These are phyloP conservation scores for Chaetoceros tenuissimus DNA, from an alignment of 108 stramenopile species.

Conservation along the genomic window DNA sequence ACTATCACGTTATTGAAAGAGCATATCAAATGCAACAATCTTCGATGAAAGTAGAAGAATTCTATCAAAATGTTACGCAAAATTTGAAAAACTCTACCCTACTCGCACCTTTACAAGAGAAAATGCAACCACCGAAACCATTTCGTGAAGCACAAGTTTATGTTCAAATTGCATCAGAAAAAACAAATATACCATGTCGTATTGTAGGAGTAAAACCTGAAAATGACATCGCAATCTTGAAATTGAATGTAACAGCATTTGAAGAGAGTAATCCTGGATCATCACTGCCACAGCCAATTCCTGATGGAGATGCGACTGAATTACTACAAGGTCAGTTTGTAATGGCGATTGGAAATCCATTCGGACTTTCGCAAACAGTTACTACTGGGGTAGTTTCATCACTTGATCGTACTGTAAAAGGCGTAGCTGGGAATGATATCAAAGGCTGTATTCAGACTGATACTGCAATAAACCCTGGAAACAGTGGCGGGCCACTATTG, in stretches of 20 bases:
- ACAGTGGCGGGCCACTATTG: constrained; percentile 86
- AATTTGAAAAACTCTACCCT: neutral
- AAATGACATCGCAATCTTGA: constrained; percentile 82
- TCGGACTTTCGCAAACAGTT: constrained; percentile 70
- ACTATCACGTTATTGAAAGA: constrained; percentile 79
- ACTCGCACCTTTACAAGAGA: neutral
- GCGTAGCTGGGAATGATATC: constrained; percentile 60
- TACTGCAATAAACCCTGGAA: constrained; percentile 92
- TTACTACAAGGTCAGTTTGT: constrained; percentile 81
- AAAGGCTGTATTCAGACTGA: constrained; percentile 84
- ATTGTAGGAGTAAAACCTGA: constrained; percentile 80
- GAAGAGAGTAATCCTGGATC: neutral
- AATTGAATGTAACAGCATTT: constrained; percentile 1
- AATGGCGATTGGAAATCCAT: constrained; percentile 91
- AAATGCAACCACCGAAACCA: neutral
- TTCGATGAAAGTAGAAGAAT: neutral
- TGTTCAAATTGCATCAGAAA: constrained; percentile 21
- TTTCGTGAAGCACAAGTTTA: constrained; percentile 25
- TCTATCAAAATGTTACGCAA: constrained; percentile 13
- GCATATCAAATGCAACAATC: constrained; percentile 34
- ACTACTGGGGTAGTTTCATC: constrained; percentile 85
- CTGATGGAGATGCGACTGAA: constrained; percentile 49
- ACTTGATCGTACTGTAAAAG: constrained; percentile 57
- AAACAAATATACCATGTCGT: constrained; percentile 25
- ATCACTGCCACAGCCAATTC: constrained; percentile 3